phyloP scores from a whole-genome alignment of 1,284 basidiomycete genomes.

The Ganoderma sinense region DNA sequence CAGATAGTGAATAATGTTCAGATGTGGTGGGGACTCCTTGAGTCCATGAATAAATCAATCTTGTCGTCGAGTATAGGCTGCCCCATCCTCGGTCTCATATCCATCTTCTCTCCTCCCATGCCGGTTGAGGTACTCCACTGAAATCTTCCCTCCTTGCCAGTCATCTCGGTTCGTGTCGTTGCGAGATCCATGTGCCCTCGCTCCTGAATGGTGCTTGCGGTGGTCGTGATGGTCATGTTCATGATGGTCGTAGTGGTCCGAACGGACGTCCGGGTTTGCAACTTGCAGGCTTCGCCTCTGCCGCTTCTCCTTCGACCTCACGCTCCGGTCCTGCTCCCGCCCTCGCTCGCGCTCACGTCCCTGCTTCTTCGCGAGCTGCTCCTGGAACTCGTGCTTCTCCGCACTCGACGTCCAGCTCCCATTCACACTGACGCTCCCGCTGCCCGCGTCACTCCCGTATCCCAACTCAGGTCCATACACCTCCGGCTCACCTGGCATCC shows the following conservation, averaged over 20 bases:
- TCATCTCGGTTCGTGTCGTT: slow-evolving; percentile 9
- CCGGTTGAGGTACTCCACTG: slow-evolving; percentile 19
- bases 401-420: slow-evolving; percentile 32
- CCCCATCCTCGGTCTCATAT: slow-evolving; percentile 25
- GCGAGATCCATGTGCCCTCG: slow-evolving; percentile 16
- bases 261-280: slow-evolving; percentile 24
- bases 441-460: slow-evolving; percentile 32
- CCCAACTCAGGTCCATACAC: slow-evolving; percentile 29
- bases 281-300: slow-evolving; percentile 21
- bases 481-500: slow-evolving; percentile 10
- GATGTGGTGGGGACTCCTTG: background rate
- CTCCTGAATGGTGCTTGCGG: slow-evolving; percentile 14
- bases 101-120: slow-evolving; percentile 25
- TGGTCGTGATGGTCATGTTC: slow-evolving; percentile 14
- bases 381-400: slow-evolving; percentile 21
- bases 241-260: slow-evolving; percentile 17
- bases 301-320: slow-evolving; percentile 7
- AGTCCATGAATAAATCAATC: slow-evolving; percentile 11
- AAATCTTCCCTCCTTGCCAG: slow-evolving; percentile 17
- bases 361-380: background rate
- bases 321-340: slow-evolving; percentile 12
- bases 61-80: slow-evolving; percentile 16
- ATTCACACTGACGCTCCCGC: slow-evolving; percentile 28
- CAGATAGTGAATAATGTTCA: background rate
- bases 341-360: slow-evolving; percentile 12